Conservation (phyloP, 768 basidiomycete genomes). For the Imleria badia region DNA sequence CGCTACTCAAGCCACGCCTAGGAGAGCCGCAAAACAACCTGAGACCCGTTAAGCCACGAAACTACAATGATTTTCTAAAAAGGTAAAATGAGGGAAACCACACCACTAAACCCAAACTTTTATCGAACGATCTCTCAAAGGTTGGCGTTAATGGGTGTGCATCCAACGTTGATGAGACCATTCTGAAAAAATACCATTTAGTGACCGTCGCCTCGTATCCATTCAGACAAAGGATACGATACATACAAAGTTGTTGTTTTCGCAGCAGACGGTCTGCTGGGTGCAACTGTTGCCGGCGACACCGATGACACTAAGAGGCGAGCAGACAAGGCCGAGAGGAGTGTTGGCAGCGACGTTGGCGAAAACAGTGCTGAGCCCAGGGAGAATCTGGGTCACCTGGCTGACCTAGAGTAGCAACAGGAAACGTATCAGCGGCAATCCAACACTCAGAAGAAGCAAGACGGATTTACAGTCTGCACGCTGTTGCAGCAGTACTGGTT, state of each 20-base stretch:
- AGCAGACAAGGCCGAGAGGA: too few species aligned
- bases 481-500: too few species aligned
- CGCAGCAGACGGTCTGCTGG: constrained; percentile 8
- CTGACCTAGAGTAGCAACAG: too few species aligned
- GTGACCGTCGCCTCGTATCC: background rate
- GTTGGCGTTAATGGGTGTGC: background rate
- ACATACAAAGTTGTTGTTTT: background rate
- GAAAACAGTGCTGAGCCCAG: background rate
- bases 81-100: background rate
- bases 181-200: background rate
- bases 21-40: too few species aligned
- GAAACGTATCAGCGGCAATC: too few species aligned
- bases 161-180: constrained; percentile 1
- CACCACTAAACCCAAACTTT: background rate
- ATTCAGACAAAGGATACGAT: background rate
- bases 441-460: too few species aligned
- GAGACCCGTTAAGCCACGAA: background rate
- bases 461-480: too few species aligned
- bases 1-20: too few species aligned
- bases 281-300: too few species aligned
- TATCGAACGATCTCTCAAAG: background rate
- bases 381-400: background rate
- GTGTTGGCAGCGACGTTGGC: background rate
- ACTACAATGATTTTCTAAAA: too few species aligned
- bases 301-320: too few species aligned